Evolutionary conservation across 192 early-diverging fungal genomes (phyloP).

Genomic region (Coemansia sp.): DNA sequence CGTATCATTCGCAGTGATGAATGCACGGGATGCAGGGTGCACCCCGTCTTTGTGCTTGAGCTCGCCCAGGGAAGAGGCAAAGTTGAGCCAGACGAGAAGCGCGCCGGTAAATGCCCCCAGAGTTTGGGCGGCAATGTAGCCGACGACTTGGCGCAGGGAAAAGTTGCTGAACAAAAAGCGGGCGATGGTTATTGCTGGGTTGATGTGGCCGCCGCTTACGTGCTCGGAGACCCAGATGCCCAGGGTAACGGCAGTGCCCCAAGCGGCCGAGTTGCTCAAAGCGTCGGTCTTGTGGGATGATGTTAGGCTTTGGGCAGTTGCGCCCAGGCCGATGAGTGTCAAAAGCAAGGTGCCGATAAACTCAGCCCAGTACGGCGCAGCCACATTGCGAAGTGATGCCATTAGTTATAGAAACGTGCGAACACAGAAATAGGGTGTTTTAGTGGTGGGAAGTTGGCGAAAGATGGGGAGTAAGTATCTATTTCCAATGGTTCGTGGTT

Average conservation of each 20-base stretch:
- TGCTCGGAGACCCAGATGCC: slow-evolving; percentile 39
- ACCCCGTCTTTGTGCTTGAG: slow-evolving; percentile 33
- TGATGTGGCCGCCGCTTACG: slow-evolving; percentile 53
- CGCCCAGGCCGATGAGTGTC: slow-evolving; percentile 30
- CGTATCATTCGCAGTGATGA: slow-evolving; percentile 26
- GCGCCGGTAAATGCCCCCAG: slow-evolving; percentile 55
- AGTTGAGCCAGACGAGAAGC: slow-evolving; percentile 45
- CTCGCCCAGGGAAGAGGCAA: slow-evolving; percentile 17
- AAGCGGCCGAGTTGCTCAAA: slow-evolving; percentile 37
- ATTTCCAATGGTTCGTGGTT: no score
- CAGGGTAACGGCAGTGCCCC: slow-evolving; percentile 34
- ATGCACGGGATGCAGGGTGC: slow-evolving; percentile 35
- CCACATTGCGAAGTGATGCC: slow-evolving; percentile 39
- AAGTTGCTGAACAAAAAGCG: slow-evolving; percentile 47
- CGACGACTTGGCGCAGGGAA: slow-evolving; percentile 23
- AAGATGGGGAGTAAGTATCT: no score
- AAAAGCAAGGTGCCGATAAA: slow-evolving; percentile 45
- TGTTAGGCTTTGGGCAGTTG: slow-evolving; percentile 31
- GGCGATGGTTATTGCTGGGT: slow-evolving; percentile 52
- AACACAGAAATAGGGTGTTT: not conserved
- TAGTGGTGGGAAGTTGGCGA: no score
- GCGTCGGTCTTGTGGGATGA: slow-evolving; percentile 15
- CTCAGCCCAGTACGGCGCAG: slow-evolving; percentile 51
- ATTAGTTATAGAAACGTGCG: slow-evolving; percentile 4
- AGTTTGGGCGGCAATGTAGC: slow-evolving; percentile 52